A percentile compares a stretch with the other conserved stretches of the same genome.
Evolutionary conservation across 805 yeast genomes (phyloP).

Genomic region (Kodamaea jinghongensis): DNA sequence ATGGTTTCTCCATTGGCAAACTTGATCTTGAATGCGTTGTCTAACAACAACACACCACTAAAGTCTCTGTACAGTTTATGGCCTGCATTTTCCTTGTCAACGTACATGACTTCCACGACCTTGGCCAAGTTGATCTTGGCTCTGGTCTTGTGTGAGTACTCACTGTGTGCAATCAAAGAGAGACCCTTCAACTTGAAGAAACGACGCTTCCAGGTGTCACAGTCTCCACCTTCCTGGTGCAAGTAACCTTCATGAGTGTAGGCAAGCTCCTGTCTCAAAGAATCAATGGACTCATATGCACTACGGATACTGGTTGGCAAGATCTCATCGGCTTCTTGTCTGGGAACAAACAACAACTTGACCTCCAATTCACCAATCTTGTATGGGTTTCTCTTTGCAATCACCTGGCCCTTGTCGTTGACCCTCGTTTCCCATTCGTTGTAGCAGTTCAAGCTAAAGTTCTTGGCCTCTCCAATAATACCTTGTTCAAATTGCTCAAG

Average conservation of each 20-base stretch:
- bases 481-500: slow-evolving; percentile 57
- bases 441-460: slow-evolving; percentile 58
- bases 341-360: slow-evolving; percentile 67
- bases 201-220: slow-evolving; percentile 68
- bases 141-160: slow-evolving; percentile 61
- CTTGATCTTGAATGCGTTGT: slow-evolving; percentile 69
- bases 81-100: slow-evolving; percentile 37
- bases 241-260: slow-evolving; percentile 60
- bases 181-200: slow-evolving; percentile 72
- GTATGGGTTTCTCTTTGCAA: slow-evolving; percentile 46
- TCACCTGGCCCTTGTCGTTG: slow-evolving; percentile 18
- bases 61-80: slow-evolving; percentile 51
- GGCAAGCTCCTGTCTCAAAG: slow-evolving; percentile 26
- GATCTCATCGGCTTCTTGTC: slow-evolving; percentile 55
- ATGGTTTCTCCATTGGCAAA: slow-evolving; percentile 81
- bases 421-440: slow-evolving; percentile 73
- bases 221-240: slow-evolving; percentile 91
- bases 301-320: slow-evolving; percentile 68
- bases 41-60: slow-evolving; percentile 67
- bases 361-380: slow-evolving; percentile 65
- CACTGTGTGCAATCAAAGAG: slow-evolving; percentile 74
- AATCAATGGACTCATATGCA: slow-evolving; percentile 34
- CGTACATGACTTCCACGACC: slow-evolving; percentile 51
- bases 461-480: slow-evolving; percentile 51
- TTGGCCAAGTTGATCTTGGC: slow-evolving; percentile 75